Base-by-base conservation (phyloP, 768 basidiomycete genomes). In the Rubroboletus pulcherrimus region DNA sequence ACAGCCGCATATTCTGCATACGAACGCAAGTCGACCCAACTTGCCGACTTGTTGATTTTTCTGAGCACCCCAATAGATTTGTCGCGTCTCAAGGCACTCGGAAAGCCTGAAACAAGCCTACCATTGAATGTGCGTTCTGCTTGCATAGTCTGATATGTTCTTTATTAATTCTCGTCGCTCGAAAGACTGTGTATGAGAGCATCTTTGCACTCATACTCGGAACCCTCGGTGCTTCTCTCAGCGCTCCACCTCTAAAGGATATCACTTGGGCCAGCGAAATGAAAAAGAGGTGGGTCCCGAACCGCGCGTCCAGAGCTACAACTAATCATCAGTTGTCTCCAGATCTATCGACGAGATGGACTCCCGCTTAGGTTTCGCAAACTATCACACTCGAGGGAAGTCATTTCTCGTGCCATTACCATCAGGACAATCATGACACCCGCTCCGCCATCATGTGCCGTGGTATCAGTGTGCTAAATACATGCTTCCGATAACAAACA, bases 221-320 rank as follows among this genome's bases (percentile, higher is more conserved):
- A 21, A 85, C 82, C 19, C 55, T 91, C 4, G 91, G 90, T 7
- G 87, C 89, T 33, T 81, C 83, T n/a, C 63, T 89, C 56, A 85
- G 81, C 60, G 78, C 86, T 7, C 82, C 89, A 1, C 68, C 77
- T 33, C 72, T 93, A 34, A 90, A 86, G 62, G 89, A 92, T 63
- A 89, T 93, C 56, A 87, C 87, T 34, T 94, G 91, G 92, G 82
- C 89, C 17, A 91, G 88, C 62, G 91, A 95, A 73, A 93, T 93
- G 91, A 81, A 80, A 63, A 85, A 81, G 66, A 79, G 86, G 91
- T 91, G 62, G 61, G 83, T 71, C 17, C 31, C 7, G 7, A 40
- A 31, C 21, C n/a, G 34, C 45, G 0, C 29, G 4, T 45, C 29
- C 19, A 30, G 21, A 53, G 8, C 15, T 7, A 24, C 12, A 26